Percentiles rank a stretch among this genome's conserved stretches.
Evolutionary conservation across 305 asterid species (phyloP).

Genomic region (Caryopteris hybrid): DNA sequence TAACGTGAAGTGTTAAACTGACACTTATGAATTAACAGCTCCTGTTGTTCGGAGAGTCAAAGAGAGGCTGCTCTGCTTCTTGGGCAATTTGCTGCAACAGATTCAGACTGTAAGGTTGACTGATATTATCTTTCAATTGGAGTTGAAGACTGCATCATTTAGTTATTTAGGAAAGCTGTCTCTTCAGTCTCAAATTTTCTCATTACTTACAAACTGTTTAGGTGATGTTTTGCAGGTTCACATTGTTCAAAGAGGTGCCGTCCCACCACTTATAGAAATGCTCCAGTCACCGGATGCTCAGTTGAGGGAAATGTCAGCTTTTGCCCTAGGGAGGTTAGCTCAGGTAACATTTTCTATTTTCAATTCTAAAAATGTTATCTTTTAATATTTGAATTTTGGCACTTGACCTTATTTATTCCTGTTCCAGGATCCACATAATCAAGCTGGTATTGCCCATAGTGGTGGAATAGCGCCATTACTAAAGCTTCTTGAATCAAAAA

Average conservation of each 20-base stretch:
- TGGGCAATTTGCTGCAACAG: constrained; percentile 99
- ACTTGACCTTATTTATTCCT: neutral
- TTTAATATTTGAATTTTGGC: neutral
- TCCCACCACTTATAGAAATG: constrained; percentile 92
- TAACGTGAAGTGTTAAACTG: constrained; percentile 10
- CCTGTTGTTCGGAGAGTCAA: constrained; percentile 97
- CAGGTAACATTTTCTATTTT: constrained; percentile 52
- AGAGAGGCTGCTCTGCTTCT: constrained; percentile 98
- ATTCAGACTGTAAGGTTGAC: constrained; percentile 97
- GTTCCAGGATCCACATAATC: constrained; percentile 90
- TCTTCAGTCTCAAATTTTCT: neutral
- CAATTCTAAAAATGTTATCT: neutral
- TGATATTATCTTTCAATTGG: constrained; percentile 16
- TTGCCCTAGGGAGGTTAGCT: constrained; percentile 97
- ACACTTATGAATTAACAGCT: constrained; percentile 44
- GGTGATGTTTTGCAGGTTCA: constrained; percentile 60
- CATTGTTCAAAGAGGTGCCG: constrained; percentile 99
- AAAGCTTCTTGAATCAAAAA: constrained; percentile 91
- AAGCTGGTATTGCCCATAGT: constrained; percentile 96
- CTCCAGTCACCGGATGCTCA: constrained; percentile 92
- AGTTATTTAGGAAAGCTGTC: neutral
- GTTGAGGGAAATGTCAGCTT: constrained; percentile 95
- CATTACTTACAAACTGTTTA: constrained; percentile 2
- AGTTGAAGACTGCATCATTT: neutral
- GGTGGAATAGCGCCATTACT: constrained; percentile 84